Evolutionary conservation across 2,329 filamentous ascomycete genomes (phyloP).

Genomic region (Exophiala sideris): DNA sequence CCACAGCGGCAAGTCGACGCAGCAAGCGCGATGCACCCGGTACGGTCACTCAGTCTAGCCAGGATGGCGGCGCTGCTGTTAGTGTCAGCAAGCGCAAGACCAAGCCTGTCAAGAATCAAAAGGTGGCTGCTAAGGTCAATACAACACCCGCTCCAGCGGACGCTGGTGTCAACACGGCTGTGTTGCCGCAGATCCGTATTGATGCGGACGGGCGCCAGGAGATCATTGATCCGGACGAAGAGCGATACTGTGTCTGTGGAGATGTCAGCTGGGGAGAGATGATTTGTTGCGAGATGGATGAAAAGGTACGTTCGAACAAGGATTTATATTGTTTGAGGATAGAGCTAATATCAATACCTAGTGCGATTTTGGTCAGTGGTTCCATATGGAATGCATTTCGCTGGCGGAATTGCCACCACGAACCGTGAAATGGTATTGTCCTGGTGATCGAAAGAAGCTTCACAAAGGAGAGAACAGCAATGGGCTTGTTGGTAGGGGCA

Average conservation of each 20-base stretch:
- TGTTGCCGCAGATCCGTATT: conserved; percentile 36
- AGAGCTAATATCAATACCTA: conserved; percentile 30
- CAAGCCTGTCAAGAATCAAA: conserved; percentile 46
- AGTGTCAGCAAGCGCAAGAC: conserved; percentile 59
- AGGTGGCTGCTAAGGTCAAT: conserved; percentile 41
- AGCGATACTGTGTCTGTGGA: conserved; percentile 62
- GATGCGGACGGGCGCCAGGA: conserved; percentile 49
- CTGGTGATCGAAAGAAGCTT: conserved; percentile 55
- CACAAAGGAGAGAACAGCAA: conserved; percentile 36
- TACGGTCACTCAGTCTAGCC: conserved; percentile 52
- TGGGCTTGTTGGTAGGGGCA: conserved; percentile 28
- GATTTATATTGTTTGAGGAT: background rate
- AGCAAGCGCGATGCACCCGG: conserved; percentile 60
- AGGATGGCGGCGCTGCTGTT: conserved; percentile 59
- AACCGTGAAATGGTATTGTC: conserved; percentile 64
- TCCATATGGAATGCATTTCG: conserved; percentile 61
- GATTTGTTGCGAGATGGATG: conserved; percentile 63
- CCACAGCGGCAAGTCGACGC: conserved; percentile 42
- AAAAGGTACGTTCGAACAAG: conserved; percentile 39
- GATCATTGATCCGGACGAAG: conserved; percentile 59
- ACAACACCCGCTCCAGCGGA: conserved; percentile 25
- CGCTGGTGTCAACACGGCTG: conserved; percentile 24
- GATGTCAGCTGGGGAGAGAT: conserved; percentile 64
- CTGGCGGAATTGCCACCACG: conserved; percentile 58
- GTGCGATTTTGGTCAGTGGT: conserved; percentile 64